Evolutionary conservation across 106 monocot species (phyloP), one percentile per base, ranked within the genome.

Genomic region (Alisma plantagoaquatica): DNA sequence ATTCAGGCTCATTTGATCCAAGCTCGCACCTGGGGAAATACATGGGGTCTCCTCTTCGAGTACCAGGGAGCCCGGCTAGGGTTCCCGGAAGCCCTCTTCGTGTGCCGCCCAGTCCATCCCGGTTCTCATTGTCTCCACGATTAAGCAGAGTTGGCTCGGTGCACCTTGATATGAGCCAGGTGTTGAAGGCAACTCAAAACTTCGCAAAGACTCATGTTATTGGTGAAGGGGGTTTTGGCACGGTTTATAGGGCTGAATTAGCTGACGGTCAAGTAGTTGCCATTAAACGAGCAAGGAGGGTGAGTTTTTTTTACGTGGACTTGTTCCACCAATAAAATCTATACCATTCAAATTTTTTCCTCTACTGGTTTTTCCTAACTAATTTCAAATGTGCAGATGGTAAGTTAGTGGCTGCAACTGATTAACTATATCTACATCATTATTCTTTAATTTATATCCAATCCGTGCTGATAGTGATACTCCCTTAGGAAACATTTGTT

Each of bases 191-290:
- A 14, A 92, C 92, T 54, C 78, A 72, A 23, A 92, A 79, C 56
- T 92, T 92, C 47, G 82, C 92, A 44, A 60, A 57, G 46, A 60
- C 74, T 23, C 41, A 73, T 27, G 68, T 69, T 19, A 70, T 92
- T 28, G 92, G 86, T 3, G 86, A 77, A 69, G 86, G 92, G 26
- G 86, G 82, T 23, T 92, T 86, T 69, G 86, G 86, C 31, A 74
- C 75, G 14, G 82, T 92, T 1, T 92, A 92, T 56, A 78, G 70
- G 65, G 86, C 79, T 59, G 29, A 68, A 14, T 57, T 92, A 47
- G 67, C 71, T 2, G 79, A 74, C 72, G 82, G 82, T 54, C 73
- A 77, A 28, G 56, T 79, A 26, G 76, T 86, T 43, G 82, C 92
- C 7, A 48, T 92, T 51, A 86, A 92, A 52, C 55, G 86, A 41